Evolutionary conservation across 805 yeast genomes (phyloP).

Genomic region (Nakazawaea wyomingensis): DNA sequence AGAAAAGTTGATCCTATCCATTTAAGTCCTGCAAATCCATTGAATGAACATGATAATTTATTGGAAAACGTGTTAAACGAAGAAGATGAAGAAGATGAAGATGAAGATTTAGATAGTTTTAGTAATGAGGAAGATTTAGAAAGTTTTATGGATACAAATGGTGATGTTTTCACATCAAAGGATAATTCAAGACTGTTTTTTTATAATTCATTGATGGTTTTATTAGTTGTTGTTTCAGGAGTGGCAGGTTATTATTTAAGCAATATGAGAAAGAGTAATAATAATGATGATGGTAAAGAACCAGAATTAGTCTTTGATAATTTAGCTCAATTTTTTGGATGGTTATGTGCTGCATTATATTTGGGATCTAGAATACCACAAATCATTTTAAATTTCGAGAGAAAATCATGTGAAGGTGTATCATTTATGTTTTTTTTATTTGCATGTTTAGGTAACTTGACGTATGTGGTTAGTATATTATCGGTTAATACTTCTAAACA

Average conservation of each 20-base stretch:
- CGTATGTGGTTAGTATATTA: constrained; percentile 83
- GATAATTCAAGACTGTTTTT: constrained; percentile 18
- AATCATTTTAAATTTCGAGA: constrained; percentile 72
- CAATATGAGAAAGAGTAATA: constrained; percentile 37
- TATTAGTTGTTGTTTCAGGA: constrained; percentile 70
- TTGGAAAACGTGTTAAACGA: constrained; percentile 54
- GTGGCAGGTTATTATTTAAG: constrained; percentile 83
- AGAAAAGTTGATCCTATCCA: constrained; percentile 65
- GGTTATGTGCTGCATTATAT: constrained; percentile 68
- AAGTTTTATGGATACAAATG: constrained; percentile 28
- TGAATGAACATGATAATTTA: constrained; percentile 55
- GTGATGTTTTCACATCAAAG: constrained; percentile 19
- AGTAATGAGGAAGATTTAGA: constrained; percentile 19
- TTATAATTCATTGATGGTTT: constrained; percentile 47
- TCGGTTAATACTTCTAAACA: constrained; percentile 65
- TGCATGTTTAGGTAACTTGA: constrained; percentile 91
- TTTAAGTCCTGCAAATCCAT: constrained; percentile 84
- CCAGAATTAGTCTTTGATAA: constrained; percentile 59
- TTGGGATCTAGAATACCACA: constrained; percentile 93
- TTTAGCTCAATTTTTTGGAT: constrained; percentile 84
- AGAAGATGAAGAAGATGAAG: constrained; percentile 26
- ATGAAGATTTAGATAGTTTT: constrained; percentile 25
- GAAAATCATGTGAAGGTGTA: constrained; percentile 93
- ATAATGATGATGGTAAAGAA: constrained; percentile 26
- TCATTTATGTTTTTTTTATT: constrained; percentile 89